Conservation (phyloP, 2,329 filamentous ascomycete genomes). For the Hypoxylon sp. region DNA sequence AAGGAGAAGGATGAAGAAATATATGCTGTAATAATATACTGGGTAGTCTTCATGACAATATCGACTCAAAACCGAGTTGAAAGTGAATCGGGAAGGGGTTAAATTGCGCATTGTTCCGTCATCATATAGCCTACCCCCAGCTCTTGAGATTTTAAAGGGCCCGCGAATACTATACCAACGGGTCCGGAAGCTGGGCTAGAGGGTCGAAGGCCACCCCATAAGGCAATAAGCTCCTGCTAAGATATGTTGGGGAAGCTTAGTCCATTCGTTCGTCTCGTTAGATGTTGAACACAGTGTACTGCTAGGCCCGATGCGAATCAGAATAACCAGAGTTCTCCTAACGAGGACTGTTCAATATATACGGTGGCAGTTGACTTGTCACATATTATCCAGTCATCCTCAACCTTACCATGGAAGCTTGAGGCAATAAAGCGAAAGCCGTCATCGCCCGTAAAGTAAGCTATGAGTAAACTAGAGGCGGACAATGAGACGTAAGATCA, state of each 20-base stretch:
- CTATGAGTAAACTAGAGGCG: not conserved
- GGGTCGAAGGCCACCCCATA: constrained; percentile 18
- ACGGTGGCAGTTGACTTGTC: too few species aligned
- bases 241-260: constrained; percentile 7
- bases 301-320: not conserved
- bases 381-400: not conserved
- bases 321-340: too few species aligned
- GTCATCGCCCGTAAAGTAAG: not conserved
- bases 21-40: not conserved
- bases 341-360: too few species aligned
- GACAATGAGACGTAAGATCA: not conserved
- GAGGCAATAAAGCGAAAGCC: not conserved
- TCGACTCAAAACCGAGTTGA: not conserved
- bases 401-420: not conserved
- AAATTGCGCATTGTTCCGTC: not conserved
- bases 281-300: not conserved
- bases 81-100: not conserved
- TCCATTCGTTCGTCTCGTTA: not conserved
- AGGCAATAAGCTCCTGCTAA: constrained; percentile 11
- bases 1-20: not conserved
- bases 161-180: constrained; percentile 17
- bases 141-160: constrained; percentile 4
- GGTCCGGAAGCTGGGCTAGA: constrained; percentile 26
- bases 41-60: not conserved
- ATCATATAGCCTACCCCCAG: not conserved